A percentile compares a stretch with the other conserved stretches of the same genome.
phyloP scores from a whole-genome alignment of 257 asterid species.

The Linderniella brevidens region DNA sequence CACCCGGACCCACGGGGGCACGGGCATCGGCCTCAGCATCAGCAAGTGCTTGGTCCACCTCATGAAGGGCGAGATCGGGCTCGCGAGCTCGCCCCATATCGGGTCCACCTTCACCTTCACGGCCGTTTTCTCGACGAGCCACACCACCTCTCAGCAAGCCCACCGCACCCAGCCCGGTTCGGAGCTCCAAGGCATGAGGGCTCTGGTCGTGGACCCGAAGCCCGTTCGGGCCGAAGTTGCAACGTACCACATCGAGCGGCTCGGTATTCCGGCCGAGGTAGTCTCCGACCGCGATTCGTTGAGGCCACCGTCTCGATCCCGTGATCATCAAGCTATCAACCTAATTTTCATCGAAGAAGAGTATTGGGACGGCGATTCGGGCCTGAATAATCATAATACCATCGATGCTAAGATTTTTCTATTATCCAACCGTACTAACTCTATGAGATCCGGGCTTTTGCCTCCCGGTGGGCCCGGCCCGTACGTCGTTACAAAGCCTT shows the following conservation, averaged over 20 bases:
- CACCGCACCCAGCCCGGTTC: constrained; percentile 22
- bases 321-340: constrained; percentile 4
- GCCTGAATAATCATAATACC: constrained; percentile 10
- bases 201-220: constrained; percentile 70
- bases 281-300: constrained; percentile 24
- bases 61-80: constrained; percentile 91
- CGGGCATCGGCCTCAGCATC: constrained; percentile 92
- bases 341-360: constrained; percentile 68
- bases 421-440: constrained; percentile 39
- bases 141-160: constrained; percentile 16
- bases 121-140: constrained; percentile 37
- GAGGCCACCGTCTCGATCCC: constrained; percentile 12
- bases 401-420: constrained; percentile 30
- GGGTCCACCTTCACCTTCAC: constrained; percentile 93
- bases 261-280: constrained; percentile 53
- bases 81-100: constrained; percentile 49
- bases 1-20: constrained; percentile 77
- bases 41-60: constrained; percentile 93
- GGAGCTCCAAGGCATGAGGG: constrained; percentile 61
- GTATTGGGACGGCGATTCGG: constrained; percentile 42
- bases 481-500: constrained; percentile 45
- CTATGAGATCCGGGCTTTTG: constrained; percentile 14
- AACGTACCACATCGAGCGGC: constrained; percentile 57
- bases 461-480: constrained; percentile 22
- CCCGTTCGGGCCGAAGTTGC: constrained; percentile 57